Evolutionary conservation across 495 filamentous ascomycete genomes (phyloP), one percentile per base, ranked within the genome.

Genomic region (Penicillium atrosanguineum): DNA sequence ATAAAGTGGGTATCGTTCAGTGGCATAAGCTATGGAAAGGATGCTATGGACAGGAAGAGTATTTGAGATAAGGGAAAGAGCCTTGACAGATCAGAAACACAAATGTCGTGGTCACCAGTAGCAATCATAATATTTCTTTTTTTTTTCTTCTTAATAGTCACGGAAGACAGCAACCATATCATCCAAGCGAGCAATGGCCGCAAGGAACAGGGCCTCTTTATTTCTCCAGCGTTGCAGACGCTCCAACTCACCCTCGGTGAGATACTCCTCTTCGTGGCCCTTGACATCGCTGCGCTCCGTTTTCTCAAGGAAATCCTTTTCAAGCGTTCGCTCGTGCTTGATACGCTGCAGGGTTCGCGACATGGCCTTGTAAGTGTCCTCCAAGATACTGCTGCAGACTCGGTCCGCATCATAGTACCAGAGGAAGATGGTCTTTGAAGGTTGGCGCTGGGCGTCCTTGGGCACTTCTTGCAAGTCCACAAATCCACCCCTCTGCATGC

Each of bases 381-480:
- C 83, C 8, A 95, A 67, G 7, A 95, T 64, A 26, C 83, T 80
- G 14, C 76, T 70, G 36, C 81, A 73, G 18, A 85, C 83, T 29
- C 87, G 82, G 18, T 90, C 85, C 1, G 77, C 69, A 60, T 97
- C 94, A 66, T 87, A 95, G 72, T 82, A 95, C 88, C 90, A 97
- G 20, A 97, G 79, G 65, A 88, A 97, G 36, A 93, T 84, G 1
- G 90, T 92, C 31, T 88, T 84, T 45, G 79, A 84, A 9, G 90
- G 84, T 44, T 89, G 81, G 2, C 90, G 85, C 45, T 84, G 86
- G n/a, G 74, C 68, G 58, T 97, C 93, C 41, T 85, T 85, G 4
- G 94, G 94, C 0, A 97, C 86, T 73, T 99, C 94, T 64, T 97
- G 95, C 9, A 91, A 76, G 53, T 96, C 88, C 16, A 96, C 79